These are phyloP conservation scores for Cutaneotrichosporon mucoides DNA, from an alignment of 1,284 basidiomycete genomes.

Conservation along the genomic window DNA sequence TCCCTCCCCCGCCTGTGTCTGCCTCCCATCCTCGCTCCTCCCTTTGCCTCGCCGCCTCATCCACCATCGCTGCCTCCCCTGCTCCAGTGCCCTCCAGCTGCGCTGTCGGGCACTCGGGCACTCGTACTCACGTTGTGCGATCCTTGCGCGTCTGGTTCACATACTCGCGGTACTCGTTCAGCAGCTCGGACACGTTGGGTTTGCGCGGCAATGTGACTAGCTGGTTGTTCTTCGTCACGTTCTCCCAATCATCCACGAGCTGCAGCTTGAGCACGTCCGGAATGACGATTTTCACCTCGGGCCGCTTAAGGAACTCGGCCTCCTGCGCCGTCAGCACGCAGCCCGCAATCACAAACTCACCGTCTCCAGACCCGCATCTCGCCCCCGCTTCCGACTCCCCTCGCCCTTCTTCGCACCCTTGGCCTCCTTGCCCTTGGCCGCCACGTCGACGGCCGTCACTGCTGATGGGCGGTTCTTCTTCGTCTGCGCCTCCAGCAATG, in stretches of 20 bases:
- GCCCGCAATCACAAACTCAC: slow-evolving; percentile 28
- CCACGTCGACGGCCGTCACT: slow-evolving; percentile 15
- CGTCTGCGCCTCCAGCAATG: slow-evolving; percentile 50
- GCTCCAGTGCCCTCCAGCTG: too few species aligned
- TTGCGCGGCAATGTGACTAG: slow-evolving; percentile 78
- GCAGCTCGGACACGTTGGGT: slow-evolving; percentile 73
- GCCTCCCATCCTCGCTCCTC: too few species aligned
- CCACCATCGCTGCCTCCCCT: too few species aligned
- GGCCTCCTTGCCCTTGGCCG: slow-evolving; percentile 32
- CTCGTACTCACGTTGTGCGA: slow-evolving; percentile 49
- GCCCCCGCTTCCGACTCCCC: slow-evolving; percentile 52
- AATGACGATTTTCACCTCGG: slow-evolving; percentile 85
- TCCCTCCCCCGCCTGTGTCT: too few species aligned
- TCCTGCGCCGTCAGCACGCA: slow-evolving; percentile 39
- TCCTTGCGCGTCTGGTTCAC: slow-evolving; percentile 53
- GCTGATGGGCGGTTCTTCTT: slow-evolving; percentile 40
- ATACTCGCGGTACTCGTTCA: slow-evolving; percentile 72
- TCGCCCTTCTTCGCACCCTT: slow-evolving; percentile 47
- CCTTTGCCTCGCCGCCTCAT: too few species aligned
- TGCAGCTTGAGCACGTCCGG: slow-evolving; percentile 84
- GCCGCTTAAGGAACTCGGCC: slow-evolving; percentile 60
- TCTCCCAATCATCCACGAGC: slow-evolving; percentile 97
- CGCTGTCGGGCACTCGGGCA: too few species aligned
- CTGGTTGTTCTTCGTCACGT: slow-evolving; percentile 92
- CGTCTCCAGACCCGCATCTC: slow-evolving; percentile 41